Evolutionary conservation across 345 rosid species (phyloP), one percentile per base, ranked within the genome.

Genomic region (Hevea brasiliensis): DNA sequence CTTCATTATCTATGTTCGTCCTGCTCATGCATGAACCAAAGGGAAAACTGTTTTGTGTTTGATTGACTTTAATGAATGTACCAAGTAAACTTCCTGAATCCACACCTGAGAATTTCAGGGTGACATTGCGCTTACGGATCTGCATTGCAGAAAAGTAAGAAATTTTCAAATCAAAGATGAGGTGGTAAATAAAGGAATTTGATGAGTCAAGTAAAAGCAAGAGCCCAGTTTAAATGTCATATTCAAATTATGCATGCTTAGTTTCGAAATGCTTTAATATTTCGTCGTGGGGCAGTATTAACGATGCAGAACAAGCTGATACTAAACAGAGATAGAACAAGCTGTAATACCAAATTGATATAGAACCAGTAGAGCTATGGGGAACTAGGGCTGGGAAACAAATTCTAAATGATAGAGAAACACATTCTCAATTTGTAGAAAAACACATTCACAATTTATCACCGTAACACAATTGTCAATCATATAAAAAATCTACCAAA

Each of bases 1-100:
- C 97, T 80, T 95, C 98, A 53, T 95, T 92, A 79, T 95, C 99
- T 47, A 92, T 77, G 74, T 89, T 92, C 67, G 89, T 84, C 55
- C 98, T 85, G 79, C 76, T 92, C 3, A 91, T 87, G 86, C 99
- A 92, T 35, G 98, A 85, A 9, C 98, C 99, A 42, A 92, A 59
- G 0, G 99, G 98, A 67, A 92, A 95, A 61, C 90, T 81, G 73
- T 92, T 89, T 41, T 81, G 85, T 11, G 81, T 85, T 86, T 95
- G 99, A 60, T 74, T 79, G 69, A 95, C 87, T 57, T 70, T 86
- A 73, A 92, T 87, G 8, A 67, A 53, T 55, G 84, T 82, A n/a
- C 97, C 97, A 18, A 59, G 72, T 61, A 84, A 37, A 72, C 77
- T 62, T 59, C 69, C 74, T 51, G 83, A 67, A 73, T 82, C 83